A percentile compares a stretch with the other conserved stretches of the same genome.
Conservation (phyloP, 1,139 yeast species). For the Taphrina communis region DNA sequence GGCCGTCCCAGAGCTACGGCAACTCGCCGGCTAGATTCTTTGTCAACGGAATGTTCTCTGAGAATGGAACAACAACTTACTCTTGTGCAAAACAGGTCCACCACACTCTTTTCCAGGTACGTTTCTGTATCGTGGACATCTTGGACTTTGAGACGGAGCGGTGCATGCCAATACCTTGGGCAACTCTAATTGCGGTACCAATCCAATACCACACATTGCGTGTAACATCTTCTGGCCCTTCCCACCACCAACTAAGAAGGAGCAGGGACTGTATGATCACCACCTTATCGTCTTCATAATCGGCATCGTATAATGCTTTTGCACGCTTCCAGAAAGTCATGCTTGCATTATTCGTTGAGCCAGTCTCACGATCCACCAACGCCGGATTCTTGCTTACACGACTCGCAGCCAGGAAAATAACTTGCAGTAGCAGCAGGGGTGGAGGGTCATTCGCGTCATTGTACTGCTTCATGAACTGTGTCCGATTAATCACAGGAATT, state of each 20-base stretch:
- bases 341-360: conserved; percentile 64
- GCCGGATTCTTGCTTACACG: conserved; percentile 66
- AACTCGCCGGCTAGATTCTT: conserved; percentile 12
- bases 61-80: conserved; percentile 1
- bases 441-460: conserved; percentile 70
- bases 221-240: conserved; percentile 77
- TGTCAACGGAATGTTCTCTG: not conserved
- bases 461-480: conserved; percentile 64
- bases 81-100: conserved; percentile 73
- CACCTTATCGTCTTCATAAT: conserved; percentile 73
- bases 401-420: conserved; percentile 73
- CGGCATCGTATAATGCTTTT: conserved; percentile 74
- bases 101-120: conserved; percentile 74
- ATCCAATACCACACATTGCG: conserved; percentile 81
- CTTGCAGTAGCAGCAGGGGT: conserved; percentile 69
- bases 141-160: conserved; percentile 52
- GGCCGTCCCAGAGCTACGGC: conserved; percentile 80
- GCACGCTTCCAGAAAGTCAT: conserved; percentile 77
- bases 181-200: conserved; percentile 71
- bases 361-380: conserved; percentile 60
- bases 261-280: conserved; percentile 70
- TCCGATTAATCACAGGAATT: conserved; percentile 72
- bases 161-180: conserved; percentile 82
- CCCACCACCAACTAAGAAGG: conserved; percentile 74
- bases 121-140: conserved; percentile 58